Evolutionary conservation across 306 rosid genomes (phyloP).

Genomic region (Boehmeria nivea): DNA sequence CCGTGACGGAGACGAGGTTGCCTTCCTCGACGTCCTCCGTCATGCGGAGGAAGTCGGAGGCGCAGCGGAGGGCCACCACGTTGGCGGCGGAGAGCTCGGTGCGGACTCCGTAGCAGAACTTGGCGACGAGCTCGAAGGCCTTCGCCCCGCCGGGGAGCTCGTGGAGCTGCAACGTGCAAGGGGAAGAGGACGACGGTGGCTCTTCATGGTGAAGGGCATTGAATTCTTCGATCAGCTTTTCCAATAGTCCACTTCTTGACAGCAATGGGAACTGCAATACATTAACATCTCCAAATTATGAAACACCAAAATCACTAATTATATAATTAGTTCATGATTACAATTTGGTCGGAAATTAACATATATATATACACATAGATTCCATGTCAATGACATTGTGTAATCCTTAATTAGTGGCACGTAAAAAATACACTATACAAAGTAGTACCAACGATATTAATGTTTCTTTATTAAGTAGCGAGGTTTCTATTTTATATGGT

Average conservation of each 20-base stretch:
- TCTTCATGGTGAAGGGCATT: constrained; percentile 38
- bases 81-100: constrained; percentile 59
- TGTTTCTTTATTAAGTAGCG: too few species aligned
- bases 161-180: constrained; percentile 44
- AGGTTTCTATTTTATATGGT: too few species aligned
- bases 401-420: too few species aligned
- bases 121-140: constrained; percentile 59
- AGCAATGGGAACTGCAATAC: constrained; percentile 73
- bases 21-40: constrained; percentile 64
- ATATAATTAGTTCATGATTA: too few species aligned
- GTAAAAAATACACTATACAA: too few species aligned
- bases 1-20: constrained; percentile 49
- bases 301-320: too few species aligned
- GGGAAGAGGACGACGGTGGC: constrained; percentile 26
- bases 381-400: too few species aligned
- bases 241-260: constrained; percentile 74
- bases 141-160: constrained; percentile 83
- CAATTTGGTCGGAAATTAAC: too few species aligned
- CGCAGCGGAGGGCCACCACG: constrained; percentile 69
- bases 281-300: too few species aligned
- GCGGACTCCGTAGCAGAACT: constrained; percentile 62
- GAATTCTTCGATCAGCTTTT: constrained; percentile 50
- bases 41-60: constrained; percentile 76
- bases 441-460: too few species aligned
- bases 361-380: too few species aligned